These are phyloP conservation scores for Exophiala aquamarina DNA, from an alignment of 2,329 filamentous ascomycete genomes.

Conservation along the genomic window DNA sequence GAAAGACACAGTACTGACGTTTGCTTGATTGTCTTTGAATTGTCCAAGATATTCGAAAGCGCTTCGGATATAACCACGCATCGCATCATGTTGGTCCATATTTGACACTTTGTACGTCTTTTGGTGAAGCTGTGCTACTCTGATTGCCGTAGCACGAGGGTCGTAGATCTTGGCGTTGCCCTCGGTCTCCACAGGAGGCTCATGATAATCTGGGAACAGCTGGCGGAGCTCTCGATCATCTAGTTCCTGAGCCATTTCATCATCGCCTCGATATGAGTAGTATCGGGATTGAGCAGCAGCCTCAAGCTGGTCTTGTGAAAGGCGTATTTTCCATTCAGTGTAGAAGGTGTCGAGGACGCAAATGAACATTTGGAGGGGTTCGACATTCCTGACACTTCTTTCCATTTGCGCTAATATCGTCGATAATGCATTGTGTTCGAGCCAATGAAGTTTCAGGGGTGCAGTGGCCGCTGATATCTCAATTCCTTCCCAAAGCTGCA, in stretches of 20 bases:
- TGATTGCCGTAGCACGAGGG: slow-evolving; percentile 58
- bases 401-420: slow-evolving; percentile 2
- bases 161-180: slow-evolving; percentile 35
- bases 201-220: slow-evolving; percentile 58
- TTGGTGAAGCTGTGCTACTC: slow-evolving; percentile 61
- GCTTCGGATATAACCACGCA: slow-evolving; percentile 34
- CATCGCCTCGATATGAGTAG: slow-evolving; percentile 78
- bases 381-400: background rate
- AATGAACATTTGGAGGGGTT: slow-evolving; percentile 8
- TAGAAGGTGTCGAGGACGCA: slow-evolving; percentile 67
- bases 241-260: slow-evolving; percentile 72
- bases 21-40: slow-evolving; percentile 30
- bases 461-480: background rate
- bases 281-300: slow-evolving; percentile 72
- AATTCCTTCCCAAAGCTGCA: slow-evolving; percentile 10
- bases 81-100: slow-evolving; percentile 31
- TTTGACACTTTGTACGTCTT: slow-evolving; percentile 39
- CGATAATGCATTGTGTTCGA: slow-evolving; percentile 10
- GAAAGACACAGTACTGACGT: slow-evolving; percentile 1
- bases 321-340: slow-evolving; percentile 73
- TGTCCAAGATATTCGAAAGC: slow-evolving; percentile 32
- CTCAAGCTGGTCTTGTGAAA: slow-evolving; percentile 73
- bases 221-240: slow-evolving; percentile 73
- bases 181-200: slow-evolving; percentile 8
- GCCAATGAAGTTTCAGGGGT: slow-evolving; percentile 16